Conservation (phyloP, 2,329 filamentous ascomycete genomes). For the Colletotrichum filicis region DNA sequence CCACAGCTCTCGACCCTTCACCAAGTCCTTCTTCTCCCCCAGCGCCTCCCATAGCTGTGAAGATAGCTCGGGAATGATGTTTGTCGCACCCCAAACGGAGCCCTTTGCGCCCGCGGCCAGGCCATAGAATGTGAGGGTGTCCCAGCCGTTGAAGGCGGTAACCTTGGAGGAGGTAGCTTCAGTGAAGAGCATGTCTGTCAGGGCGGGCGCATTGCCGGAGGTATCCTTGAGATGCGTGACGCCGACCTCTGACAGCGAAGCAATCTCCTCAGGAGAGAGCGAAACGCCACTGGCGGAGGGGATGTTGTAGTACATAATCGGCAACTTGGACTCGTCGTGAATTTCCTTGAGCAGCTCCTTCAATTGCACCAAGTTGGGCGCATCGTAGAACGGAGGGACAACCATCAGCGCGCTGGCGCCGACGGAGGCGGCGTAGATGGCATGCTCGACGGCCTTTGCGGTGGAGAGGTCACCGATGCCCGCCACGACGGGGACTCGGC, state of each 20-base stretch:
- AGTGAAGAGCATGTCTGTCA: slow-evolving; percentile 60
- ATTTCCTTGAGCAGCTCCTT: slow-evolving; percentile 53
- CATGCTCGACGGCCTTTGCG: slow-evolving; percentile 51
- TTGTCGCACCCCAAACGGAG: slow-evolving; percentile 61
- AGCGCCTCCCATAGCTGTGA: slow-evolving; percentile 59
- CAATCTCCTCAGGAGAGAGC: slow-evolving; percentile 54
- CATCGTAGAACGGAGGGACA: slow-evolving; percentile 61
- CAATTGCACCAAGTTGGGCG: slow-evolving; percentile 51
- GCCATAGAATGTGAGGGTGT: slow-evolving; percentile 64
- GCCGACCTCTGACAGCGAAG: slow-evolving; percentile 54
- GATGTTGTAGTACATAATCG: slow-evolving; percentile 63
- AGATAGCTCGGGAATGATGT: slow-evolving; percentile 60
- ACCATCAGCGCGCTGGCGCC: slow-evolving; percentile 58
- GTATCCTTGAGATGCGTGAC: slow-evolving; percentile 64
- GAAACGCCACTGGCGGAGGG: slow-evolving; percentile 57
- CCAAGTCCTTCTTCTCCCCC: slow-evolving; percentile 53
- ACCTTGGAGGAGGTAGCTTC: slow-evolving; percentile 45
- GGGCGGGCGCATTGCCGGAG: slow-evolving; percentile 59
- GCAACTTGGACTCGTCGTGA: slow-evolving; percentile 50
- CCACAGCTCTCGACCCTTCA: slow-evolving; percentile 57
- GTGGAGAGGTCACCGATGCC: slow-evolving; percentile 58
- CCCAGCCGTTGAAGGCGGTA: slow-evolving; percentile 64
- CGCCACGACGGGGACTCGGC: slow-evolving; percentile 53
- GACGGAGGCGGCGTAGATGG: slow-evolving; percentile 48
- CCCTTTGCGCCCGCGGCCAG: slow-evolving; percentile 60